These are phyloP conservation scores for Gigaspora rosea DNA, from an alignment of 192 early-diverging fungal genomes.

Conservation along the genomic window DNA sequence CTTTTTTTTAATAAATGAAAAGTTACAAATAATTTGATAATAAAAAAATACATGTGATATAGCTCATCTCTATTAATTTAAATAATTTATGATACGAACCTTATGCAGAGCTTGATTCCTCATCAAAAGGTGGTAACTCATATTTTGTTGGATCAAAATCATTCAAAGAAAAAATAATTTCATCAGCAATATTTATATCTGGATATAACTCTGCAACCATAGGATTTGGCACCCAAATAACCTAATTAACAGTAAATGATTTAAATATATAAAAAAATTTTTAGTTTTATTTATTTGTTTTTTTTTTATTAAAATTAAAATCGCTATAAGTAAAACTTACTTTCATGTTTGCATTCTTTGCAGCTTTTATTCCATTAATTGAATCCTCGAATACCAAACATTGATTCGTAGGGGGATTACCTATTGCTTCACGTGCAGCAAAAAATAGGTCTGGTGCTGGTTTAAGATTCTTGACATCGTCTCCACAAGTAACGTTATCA, in stretches of 20 bases:
- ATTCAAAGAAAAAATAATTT: conserved; percentile 61
- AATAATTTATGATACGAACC: too few species aligned
- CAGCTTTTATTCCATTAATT: conserved; percentile 79
- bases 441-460: conserved; percentile 92
- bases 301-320: not conserved
- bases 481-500: conserved; percentile 81
- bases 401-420: conserved; percentile 49
- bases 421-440: conserved; percentile 45
- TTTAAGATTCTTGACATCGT: conserved; percentile 85
- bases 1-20: too few species aligned
- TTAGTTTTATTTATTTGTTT: too few species aligned
- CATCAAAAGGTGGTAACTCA: conserved; percentile 54
- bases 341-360: conserved; percentile 77
- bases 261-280: too few species aligned
- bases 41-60: too few species aligned
- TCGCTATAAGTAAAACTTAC: conserved; percentile 34
- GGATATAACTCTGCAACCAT: conserved; percentile 49
- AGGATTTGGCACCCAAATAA: conserved; percentile 58
- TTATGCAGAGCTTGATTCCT: not conserved
- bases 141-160: conserved; percentile 70
- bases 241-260: not conserved
- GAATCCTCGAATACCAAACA: conserved; percentile 97
- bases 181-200: conserved; percentile 51
- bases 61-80: too few species aligned
- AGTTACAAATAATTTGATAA: too few species aligned